Evolutionary conservation across 176 grass and related monocot species (phyloP).

Genomic region (Eleusine coracana): DNA sequence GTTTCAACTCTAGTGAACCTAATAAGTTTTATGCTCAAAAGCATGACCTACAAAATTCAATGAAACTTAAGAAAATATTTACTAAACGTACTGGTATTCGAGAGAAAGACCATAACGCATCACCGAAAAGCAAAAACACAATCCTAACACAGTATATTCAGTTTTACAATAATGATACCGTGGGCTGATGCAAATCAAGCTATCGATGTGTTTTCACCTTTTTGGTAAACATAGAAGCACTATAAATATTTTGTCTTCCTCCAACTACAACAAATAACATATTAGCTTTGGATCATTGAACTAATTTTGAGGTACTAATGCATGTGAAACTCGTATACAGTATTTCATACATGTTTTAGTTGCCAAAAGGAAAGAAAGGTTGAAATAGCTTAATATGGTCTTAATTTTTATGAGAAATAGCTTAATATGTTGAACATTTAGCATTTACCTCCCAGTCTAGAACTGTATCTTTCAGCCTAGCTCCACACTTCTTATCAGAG

Average conservation of each 20-base stretch:
- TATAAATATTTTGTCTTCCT: neutral
- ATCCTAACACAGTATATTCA: neutral
- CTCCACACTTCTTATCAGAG: slow-evolving; percentile 66
- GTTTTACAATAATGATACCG: neutral
- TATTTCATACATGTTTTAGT: neutral
- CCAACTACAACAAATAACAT: slow-evolving; percentile 18
- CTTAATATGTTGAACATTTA: slow-evolving; percentile 21
- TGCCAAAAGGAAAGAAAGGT: slow-evolving; percentile 27
- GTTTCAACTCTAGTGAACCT: neutral
- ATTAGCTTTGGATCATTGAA: slow-evolving; percentile 17
- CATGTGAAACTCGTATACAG: neutral
- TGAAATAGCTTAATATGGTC: neutral
- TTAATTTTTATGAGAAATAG: neutral
- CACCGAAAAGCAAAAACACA: neutral
- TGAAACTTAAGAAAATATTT: slow-evolving; percentile 3
- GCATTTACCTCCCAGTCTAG: slow-evolving; percentile 95
- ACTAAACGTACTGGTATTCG: neutral
- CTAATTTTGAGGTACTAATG: slow-evolving; percentile 5
- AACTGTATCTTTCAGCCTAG: slow-evolving; percentile 90
- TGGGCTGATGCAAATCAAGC: neutral
- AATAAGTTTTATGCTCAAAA: neutral
- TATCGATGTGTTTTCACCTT: neutral
- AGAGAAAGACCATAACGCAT: no score
- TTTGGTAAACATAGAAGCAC: neutral
- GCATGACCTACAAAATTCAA: neutral